These are phyloP conservation scores for Pleodorina starrii DNA, from an alignment of 139 green algal species.

Conservation along the genomic window DNA sequence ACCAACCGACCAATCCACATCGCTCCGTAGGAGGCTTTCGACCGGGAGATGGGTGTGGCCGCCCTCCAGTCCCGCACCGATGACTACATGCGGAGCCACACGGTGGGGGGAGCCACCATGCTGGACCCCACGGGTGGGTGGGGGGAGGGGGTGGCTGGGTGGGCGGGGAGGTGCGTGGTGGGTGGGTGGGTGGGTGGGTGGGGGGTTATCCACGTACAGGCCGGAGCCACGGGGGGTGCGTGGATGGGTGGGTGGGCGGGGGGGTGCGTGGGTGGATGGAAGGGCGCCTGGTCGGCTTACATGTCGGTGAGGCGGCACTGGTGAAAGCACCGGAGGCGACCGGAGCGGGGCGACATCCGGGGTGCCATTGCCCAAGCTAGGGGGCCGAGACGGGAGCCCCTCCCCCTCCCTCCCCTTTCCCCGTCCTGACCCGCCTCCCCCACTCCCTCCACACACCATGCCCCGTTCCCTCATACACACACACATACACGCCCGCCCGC, in stretches of 20 bases:
- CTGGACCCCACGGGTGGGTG: conserved; percentile 72
- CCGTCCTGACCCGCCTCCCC: neutral
- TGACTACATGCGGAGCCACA: conserved; percentile 71
- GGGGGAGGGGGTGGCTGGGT: neutral
- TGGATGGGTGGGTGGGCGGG: neutral
- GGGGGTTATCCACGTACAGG: neutral
- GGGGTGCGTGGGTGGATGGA: neutral
- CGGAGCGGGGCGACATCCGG: too few species aligned
- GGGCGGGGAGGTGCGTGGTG: neutral
- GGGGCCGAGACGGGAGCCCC: too few species aligned
- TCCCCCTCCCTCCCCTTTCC: too few species aligned
- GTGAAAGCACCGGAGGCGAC: too few species aligned
- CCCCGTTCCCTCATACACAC: neutral
- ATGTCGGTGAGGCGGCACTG: too few species aligned
- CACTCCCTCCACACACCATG: neutral
- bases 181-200: neutral
- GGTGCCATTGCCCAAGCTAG: too few species aligned
- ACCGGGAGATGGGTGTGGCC: conserved; percentile 69
- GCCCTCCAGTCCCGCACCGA: conserved; percentile 61
- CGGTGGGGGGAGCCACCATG: conserved; percentile 47
- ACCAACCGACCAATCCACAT: too few species aligned
- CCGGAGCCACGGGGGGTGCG: neutral
- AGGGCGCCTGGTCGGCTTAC: too few species aligned
- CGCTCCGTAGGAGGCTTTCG: conserved; percentile 57
- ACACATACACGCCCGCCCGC: neutral